Percentiles rank a stretch among this genome's conserved stretches.
Evolutionary conservation across 1,139 yeast species (phyloP).

Genomic region (Citeromyces hawaiiensis): DNA sequence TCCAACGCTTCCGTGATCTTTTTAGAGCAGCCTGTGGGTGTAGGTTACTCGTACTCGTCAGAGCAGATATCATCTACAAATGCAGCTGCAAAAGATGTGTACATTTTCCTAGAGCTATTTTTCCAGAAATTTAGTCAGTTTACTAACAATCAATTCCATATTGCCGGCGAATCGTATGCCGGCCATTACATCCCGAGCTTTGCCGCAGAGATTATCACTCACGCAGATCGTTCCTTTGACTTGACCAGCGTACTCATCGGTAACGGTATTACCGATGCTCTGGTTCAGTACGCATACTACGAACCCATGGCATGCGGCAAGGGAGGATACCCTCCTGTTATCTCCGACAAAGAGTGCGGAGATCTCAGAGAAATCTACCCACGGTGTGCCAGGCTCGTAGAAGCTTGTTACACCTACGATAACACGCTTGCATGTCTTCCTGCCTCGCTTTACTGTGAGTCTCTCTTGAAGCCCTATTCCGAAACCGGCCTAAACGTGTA

Average conservation of each 20-base stretch:
- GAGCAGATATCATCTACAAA: slow-evolving; percentile 45
- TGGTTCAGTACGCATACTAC: slow-evolving; percentile 54
- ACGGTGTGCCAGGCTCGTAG: slow-evolving; percentile 38
- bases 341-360: slow-evolving; percentile 48
- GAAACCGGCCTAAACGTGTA: slow-evolving; percentile 55
- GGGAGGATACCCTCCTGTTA: slow-evolving; percentile 63
- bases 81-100: slow-evolving; percentile 73
- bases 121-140: slow-evolving; percentile 64
- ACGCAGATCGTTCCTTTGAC: slow-evolving; percentile 54
- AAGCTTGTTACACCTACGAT: slow-evolving; percentile 38
- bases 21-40: slow-evolving; percentile 65
- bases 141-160: slow-evolving; percentile 48
- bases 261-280: slow-evolving; percentile 71
- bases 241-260: slow-evolving; percentile 67
- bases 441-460: slow-evolving; percentile 29
- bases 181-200: slow-evolving; percentile 80
- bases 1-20: slow-evolving; percentile 55
- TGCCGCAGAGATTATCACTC: slow-evolving; percentile 57
- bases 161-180: slow-evolving; percentile 82
- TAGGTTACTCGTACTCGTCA: slow-evolving; percentile 64
- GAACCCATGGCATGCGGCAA: slow-evolving; percentile 79
- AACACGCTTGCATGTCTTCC: slow-evolving; percentile 38
- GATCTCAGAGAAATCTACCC: slow-evolving; percentile 37
- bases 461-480: slow-evolving; percentile 34
- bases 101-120: slow-evolving; percentile 61